phyloP scores from a whole-genome alignment of 345 rosid genomes.

The Euphorbia peplus region DNA sequence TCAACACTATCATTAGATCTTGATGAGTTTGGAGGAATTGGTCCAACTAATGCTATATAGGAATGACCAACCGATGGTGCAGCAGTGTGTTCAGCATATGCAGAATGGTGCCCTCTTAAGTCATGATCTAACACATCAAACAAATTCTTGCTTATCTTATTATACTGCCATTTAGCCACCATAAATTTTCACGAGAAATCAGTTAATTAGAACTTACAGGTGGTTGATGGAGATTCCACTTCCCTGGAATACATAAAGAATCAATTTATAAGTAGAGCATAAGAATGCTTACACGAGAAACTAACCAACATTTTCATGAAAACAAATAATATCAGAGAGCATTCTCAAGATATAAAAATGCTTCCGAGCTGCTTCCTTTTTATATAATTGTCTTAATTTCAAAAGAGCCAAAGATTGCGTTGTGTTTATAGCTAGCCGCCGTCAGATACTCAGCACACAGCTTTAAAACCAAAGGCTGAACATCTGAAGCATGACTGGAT shows the following conservation, averaged over 20 bases:
- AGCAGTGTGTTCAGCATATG: conserved; percentile 37
- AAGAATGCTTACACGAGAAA: conserved; percentile 4
- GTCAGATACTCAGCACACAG: no score
- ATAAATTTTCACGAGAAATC: conserved; percentile 12
- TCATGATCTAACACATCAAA: conserved; percentile 50
- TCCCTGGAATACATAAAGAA: conserved; percentile 48
- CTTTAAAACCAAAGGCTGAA: no score
- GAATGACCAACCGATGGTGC: conserved; percentile 52
- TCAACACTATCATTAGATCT: conserved; percentile 38
- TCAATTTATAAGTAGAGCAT: conserved; percentile 20
- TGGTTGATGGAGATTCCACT: conserved; percentile 52
- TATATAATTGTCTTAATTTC: neutral
- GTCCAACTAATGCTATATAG: conserved; percentile 51
- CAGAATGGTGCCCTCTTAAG: conserved; percentile 41
- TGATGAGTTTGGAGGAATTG: conserved; percentile 40
- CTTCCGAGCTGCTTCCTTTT: neutral
- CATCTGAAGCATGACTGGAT: no score
- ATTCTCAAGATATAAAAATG: conserved; percentile 3
- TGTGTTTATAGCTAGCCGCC: no score
- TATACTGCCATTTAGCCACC: conserved; percentile 15
- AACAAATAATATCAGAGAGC: neutral
- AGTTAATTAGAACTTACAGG: conserved; percentile 42
- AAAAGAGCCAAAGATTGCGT: neutral
- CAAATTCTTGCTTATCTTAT: conserved; percentile 14
- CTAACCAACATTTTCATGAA: neutral